Conservation (phyloP, 768 basidiomycete genomes). For the Paxillus rubicundulus region DNA sequence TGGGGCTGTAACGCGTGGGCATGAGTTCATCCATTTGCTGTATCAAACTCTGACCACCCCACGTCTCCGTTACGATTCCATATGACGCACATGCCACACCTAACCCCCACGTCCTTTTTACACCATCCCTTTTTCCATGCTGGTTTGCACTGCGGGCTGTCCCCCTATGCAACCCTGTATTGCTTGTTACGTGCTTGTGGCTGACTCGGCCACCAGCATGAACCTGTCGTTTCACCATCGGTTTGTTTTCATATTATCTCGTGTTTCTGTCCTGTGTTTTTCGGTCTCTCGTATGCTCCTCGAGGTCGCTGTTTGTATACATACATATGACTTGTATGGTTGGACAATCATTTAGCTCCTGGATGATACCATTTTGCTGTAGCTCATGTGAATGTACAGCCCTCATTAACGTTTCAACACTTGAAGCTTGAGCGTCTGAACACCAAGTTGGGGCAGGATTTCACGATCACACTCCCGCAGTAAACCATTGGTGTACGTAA, state of each 20-base stretch:
- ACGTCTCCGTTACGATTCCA: too few species aligned
- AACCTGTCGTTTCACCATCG: too few species aligned
- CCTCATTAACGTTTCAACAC: too few species aligned
- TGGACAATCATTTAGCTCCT: too few species aligned
- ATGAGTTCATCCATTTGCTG: conserved; percentile 15
- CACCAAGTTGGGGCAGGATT: too few species aligned
- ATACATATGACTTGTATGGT: neutral
- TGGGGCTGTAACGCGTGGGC: conserved; percentile 54
- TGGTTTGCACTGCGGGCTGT: conserved; percentile 1
- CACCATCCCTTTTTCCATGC: conserved; percentile 1
- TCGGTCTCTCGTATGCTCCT: neutral
- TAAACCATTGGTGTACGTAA: too few species aligned
- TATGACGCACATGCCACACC: neutral
- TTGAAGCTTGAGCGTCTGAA: too few species aligned
- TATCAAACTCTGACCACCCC: neutral
- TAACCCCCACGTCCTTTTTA: neutral
- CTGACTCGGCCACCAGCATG: conserved; percentile 3
- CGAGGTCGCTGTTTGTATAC: neutral
- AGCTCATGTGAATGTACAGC: too few species aligned
- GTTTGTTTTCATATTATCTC: neutral
- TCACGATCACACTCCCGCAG: too few species aligned
- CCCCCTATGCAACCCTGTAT: conserved; percentile 22
- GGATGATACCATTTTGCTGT: too few species aligned
- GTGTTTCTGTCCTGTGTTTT: neutral
- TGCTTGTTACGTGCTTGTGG: conserved; percentile 11